These are phyloP conservation scores for Phyllosticta citriasiana DNA, from an alignment of 2,329 filamentous ascomycete species.

Conservation along the genomic window DNA sequence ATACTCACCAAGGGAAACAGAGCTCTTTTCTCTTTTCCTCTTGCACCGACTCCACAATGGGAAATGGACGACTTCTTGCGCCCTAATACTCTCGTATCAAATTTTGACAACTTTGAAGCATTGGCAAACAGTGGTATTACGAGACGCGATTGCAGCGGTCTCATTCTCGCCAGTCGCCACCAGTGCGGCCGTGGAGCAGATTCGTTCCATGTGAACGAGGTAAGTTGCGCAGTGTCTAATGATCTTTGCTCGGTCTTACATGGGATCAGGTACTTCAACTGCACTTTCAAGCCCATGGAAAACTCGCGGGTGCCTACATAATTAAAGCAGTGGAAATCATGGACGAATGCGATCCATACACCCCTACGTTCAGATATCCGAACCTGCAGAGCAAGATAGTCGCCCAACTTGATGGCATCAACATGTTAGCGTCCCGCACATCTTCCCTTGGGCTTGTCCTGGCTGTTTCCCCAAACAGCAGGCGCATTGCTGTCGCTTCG, in stretches of 20 bases:
- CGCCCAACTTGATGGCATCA: constrained; percentile 14
- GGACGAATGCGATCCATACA: constrained; percentile 10
- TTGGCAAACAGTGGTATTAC: background rate
- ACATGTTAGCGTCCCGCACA: constrained; percentile 10
- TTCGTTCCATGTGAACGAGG: background rate
- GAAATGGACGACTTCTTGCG: background rate
- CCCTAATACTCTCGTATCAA: background rate
- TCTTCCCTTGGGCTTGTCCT: constrained; percentile 16
- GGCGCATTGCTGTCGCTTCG: constrained; percentile 17
- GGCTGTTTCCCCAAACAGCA: constrained; percentile 13
- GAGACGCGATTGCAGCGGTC: background rate
- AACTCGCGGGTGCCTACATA: constrained; percentile 14
- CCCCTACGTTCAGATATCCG: constrained; percentile 3
- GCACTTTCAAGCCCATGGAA: constrained; percentile 3
- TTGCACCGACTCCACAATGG: constrained; percentile 4
- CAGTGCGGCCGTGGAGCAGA: background rate
- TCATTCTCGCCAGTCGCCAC: background rate
- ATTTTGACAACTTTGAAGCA: background rate
- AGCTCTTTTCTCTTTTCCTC: background rate
- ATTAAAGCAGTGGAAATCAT: constrained; percentile 15
- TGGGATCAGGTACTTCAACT: constrained; percentile 8
- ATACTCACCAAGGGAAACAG: background rate
- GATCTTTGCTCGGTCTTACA: background rate
- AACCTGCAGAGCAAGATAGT: constrained; percentile 13
- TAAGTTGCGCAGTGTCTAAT: background rate